phyloP scores from a whole-genome alignment of 2,329 filamentous ascomycete species.

The Alternaria infectoria region DNA sequence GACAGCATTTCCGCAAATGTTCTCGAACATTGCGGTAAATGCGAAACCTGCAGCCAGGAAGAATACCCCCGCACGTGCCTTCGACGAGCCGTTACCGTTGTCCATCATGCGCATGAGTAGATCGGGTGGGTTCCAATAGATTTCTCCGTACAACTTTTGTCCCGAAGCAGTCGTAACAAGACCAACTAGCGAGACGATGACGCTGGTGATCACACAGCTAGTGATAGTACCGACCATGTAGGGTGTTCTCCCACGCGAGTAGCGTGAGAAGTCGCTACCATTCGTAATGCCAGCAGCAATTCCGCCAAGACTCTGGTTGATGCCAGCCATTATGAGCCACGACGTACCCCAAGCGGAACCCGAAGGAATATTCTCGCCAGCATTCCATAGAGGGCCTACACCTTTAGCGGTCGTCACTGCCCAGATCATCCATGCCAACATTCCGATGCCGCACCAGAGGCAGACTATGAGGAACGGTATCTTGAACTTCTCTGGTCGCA shows the following conservation, averaged over 20 bases:
- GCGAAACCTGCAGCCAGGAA: conserved; percentile 46
- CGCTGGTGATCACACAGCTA: conserved; percentile 51
- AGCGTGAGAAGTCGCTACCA: conserved; percentile 55
- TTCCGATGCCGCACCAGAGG: conserved; percentile 53
- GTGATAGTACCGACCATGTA: conserved; percentile 51
- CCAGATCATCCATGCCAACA: conserved; percentile 58
- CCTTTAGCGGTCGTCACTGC: conserved; percentile 53
- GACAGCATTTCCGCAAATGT: conserved; percentile 44
- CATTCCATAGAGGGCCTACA: conserved; percentile 52
- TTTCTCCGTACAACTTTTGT: conserved; percentile 46
- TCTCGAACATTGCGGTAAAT: conserved; percentile 51
- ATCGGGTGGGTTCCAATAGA: conserved; percentile 54
- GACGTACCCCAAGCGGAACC: conserved; percentile 48
- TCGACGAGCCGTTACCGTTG: conserved; percentile 50
- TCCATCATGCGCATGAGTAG: conserved; percentile 56
- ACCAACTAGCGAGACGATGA: conserved; percentile 53
- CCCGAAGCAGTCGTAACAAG: conserved; percentile 51
- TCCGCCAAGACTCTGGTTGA: conserved; percentile 53
- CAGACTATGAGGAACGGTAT: conserved; percentile 55
- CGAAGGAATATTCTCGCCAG: conserved; percentile 46
- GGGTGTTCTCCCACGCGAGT: conserved; percentile 43
- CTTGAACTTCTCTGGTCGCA: conserved; percentile 59
- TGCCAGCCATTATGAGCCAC: conserved; percentile 56
- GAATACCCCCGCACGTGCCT: conserved; percentile 45
- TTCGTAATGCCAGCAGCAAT: conserved; percentile 53